Percentiles rank a stretch among this genome's conserved stretches.
phyloP scores from a whole-genome alignment of 2,329 filamentous ascomycete species.

The Xylariaceae sp. region DNA sequence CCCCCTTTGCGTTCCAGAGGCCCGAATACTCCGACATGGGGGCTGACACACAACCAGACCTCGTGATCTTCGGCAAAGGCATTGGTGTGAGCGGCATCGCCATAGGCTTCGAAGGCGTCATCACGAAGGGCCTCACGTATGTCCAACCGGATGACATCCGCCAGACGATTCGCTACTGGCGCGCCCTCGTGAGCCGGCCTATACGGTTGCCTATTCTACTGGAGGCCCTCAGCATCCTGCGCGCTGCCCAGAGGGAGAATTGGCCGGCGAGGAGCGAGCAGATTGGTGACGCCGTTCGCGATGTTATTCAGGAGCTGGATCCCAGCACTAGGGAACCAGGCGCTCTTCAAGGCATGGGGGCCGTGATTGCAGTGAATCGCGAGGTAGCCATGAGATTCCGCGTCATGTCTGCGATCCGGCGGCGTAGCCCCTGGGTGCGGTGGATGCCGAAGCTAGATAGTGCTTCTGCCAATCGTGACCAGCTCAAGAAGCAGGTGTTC shows the following conservation, averaged over 20 bases:
- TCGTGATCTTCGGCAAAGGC: conserved; percentile 36
- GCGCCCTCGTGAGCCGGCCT: conserved; percentile 27
- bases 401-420: conserved; percentile 28
- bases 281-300: conserved; percentile 27
- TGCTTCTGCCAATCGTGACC: conserved; percentile 20
- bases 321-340: conserved; percentile 21
- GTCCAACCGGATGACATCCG: conserved; percentile 22
- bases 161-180: conserved; percentile 29
- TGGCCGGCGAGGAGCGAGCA: conserved; percentile 24
- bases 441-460: conserved; percentile 25
- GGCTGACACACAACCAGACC: conserved; percentile 28
- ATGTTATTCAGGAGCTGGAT: conserved; percentile 21
- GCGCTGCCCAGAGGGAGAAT: conserved; percentile 21
- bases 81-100: conserved; percentile 29
- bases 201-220: conserved; percentile 26
- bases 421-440: conserved; percentile 25
- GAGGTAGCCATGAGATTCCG: conserved; percentile 21
- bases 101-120: conserved; percentile 27
- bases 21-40: conserved; percentile 28
- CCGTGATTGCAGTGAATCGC: conserved; percentile 24
- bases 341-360: conserved; percentile 22
- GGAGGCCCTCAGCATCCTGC: conserved; percentile 28
- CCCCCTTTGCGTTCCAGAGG: conserved; percentile 38
- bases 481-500: conserved; percentile 27
- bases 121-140: conserved; percentile 25